phyloP scores from a whole-genome alignment of 345 rosid species.

The Ailanthus altissimus region DNA sequence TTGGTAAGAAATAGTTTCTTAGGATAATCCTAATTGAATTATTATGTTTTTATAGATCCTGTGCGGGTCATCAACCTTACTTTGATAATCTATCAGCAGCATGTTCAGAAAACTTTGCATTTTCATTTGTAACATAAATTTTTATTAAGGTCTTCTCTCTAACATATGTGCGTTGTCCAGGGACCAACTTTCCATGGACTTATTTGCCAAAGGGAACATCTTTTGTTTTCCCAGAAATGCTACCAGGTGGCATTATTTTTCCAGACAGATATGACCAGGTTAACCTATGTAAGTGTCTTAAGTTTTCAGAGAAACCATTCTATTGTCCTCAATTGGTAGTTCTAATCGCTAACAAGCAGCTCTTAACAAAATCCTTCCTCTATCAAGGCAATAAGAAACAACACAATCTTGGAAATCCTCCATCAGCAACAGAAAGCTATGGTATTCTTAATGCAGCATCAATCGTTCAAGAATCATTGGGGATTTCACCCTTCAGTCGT shows the following conservation, averaged over 20 bases:
- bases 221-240: conserved; percentile 23
- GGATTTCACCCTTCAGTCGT: conserved; percentile 40
- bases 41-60: background rate
- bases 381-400: conserved; percentile 32
- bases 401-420: conserved; percentile 25
- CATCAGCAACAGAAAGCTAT: conserved; percentile 27
- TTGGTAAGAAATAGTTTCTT: background rate
- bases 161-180: conserved; percentile 21
- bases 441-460: conserved; percentile 34
- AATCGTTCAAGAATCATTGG: conserved; percentile 37
- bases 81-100: background rate
- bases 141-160: background rate
- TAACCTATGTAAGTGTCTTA: conserved; percentile 15
- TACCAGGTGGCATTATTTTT: conserved; percentile 21
- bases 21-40: background rate
- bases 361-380: conserved; percentile 26
- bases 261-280: conserved; percentile 28
- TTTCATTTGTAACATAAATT: background rate
- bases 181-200: conserved; percentile 28
- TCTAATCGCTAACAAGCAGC: conserved; percentile 7
- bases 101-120: background rate
- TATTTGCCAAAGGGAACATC: conserved; percentile 29
- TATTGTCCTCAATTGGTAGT: background rate
- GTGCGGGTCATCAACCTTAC: background rate
- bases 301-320: conserved; percentile 21